phyloP scores from a whole-genome alignment of 1,139 yeast genomes.

The Lodderomyces beijingensis region DNA sequence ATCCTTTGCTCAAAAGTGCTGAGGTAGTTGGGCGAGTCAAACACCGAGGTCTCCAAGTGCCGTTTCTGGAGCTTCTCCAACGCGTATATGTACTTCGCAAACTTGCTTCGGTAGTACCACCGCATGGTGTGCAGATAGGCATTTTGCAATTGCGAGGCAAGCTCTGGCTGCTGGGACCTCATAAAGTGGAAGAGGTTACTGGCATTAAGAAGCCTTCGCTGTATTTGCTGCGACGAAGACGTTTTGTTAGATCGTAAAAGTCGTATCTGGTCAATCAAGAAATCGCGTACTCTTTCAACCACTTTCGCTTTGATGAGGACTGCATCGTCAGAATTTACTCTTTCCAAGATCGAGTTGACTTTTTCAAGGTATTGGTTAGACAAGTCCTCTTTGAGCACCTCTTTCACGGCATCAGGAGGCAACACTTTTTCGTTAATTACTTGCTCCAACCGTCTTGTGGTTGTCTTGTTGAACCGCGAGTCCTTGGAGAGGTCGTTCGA shows the following conservation, averaged over 20 bases:
- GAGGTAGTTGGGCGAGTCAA: constrained; percentile 51
- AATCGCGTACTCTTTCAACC: constrained; percentile 73
- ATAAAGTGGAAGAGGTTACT: constrained; percentile 61
- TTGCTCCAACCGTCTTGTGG: constrained; percentile 62
- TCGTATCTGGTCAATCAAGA: constrained; percentile 60
- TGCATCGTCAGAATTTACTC: constrained; percentile 32
- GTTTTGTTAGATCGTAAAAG: constrained; percentile 44
- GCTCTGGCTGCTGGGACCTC: constrained; percentile 47
- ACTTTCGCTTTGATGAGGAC: constrained; percentile 41
- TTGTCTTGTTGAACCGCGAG: constrained; percentile 47
- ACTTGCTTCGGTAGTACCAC: constrained; percentile 85
- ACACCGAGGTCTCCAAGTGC: constrained; percentile 48
- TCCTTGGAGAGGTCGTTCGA: constrained; percentile 30
- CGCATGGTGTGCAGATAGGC: constrained; percentile 86
- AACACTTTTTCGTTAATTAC: constrained; percentile 68
- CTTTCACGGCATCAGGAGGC: constrained; percentile 61
- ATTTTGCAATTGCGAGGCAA: constrained; percentile 69
- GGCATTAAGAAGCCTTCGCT: constrained; percentile 56
- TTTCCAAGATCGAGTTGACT: constrained; percentile 34
- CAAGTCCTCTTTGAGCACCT: constrained; percentile 45
- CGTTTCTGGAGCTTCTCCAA: constrained; percentile 59
- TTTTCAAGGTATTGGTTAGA: constrained; percentile 56
- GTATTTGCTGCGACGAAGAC: constrained; percentile 69
- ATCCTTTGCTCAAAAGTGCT: constrained; percentile 53
- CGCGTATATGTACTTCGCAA: constrained; percentile 74